A percentile compares a stretch with the other conserved stretches of the same genome.
phyloP scores from a whole-genome alignment of 352 stramenopile genomes.

The Saprolegnia parasitica region DNA sequence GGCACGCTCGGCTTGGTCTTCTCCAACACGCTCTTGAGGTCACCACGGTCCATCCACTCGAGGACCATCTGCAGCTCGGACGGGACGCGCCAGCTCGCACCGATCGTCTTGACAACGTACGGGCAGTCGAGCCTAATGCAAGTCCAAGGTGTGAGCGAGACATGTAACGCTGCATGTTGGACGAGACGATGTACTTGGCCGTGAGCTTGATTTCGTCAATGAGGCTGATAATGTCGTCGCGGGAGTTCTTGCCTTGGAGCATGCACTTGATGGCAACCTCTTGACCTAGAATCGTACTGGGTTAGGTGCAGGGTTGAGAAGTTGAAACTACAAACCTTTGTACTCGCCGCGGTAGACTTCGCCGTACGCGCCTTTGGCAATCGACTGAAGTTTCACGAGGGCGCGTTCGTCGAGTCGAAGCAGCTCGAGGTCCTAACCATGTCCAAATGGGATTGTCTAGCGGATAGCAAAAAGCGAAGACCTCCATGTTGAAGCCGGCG shows the following conservation, averaged over 20 bases:
- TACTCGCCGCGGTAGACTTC: constrained; percentile 77
- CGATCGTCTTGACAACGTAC: constrained; percentile 13
- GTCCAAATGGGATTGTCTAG: not conserved
- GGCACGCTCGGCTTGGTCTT: too few species aligned
- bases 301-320: not conserved
- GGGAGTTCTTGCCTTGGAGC: constrained; percentile 30
- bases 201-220: constrained; percentile 50
- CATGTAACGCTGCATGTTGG: not conserved
- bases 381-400: constrained; percentile 3
- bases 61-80: constrained; percentile 16
- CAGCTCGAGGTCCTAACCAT: constrained; percentile 19
- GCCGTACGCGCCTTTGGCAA: constrained; percentile 48
- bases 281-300: constrained; percentile 17
- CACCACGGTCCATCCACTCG: constrained; percentile 22
- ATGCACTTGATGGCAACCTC: constrained; percentile 74
- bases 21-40: too few species aligned
- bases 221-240: constrained; percentile 38
- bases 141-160: not conserved
- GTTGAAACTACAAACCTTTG: constrained; percentile 34
- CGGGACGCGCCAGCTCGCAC: constrained; percentile 9
- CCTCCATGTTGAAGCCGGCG: constrained; percentile 15
- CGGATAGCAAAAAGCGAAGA: not conserved
- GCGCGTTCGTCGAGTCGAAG: constrained; percentile 22
- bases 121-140: constrained; percentile 9
- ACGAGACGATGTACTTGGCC: constrained; percentile 27